phyloP scores from a whole-genome alignment of 148 eudicot genomes.

The Camellia japonica region DNA sequence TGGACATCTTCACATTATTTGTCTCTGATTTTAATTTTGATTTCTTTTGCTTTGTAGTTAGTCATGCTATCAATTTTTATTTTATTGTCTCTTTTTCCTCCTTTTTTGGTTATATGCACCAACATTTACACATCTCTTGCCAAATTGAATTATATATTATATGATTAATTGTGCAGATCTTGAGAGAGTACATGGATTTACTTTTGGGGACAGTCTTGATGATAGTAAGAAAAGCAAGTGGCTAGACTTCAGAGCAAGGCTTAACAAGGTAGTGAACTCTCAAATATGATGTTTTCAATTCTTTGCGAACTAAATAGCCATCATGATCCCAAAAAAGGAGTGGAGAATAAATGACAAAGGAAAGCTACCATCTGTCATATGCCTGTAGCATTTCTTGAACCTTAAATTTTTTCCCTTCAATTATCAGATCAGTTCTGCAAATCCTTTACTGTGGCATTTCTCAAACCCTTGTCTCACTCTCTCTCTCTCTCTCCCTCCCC shows the following conservation, averaged over 20 bases:
- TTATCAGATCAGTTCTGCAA: neutral
- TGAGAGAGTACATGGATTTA: slow-evolving; percentile 89
- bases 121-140: neutral
- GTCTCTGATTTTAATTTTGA: neutral
- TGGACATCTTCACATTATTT: neutral
- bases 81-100: neutral
- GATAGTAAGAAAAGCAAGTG: slow-evolving; percentile 66
- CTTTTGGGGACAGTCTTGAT: slow-evolving; percentile 91
- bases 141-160: neutral
- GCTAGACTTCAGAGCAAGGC: slow-evolving; percentile 68
- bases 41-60: neutral
- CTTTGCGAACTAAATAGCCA: neutral
- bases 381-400: neutral
- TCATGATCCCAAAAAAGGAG: neutral
- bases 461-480: neutral
- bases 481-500: neutral
- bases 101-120: neutral
- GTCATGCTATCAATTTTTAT: neutral
- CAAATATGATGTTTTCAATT: neutral
- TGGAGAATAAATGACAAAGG: too few relatives aligned
- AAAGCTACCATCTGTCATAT: neutral
- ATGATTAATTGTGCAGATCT: slow-evolving; percentile 52
- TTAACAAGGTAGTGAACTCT: slow-evolving; percentile 49
- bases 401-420: neutral
- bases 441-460: neutral